Evolutionary conservation across 352 stramenopile species (phyloP).

Genomic region (Phytophthora aleatoria): DNA sequence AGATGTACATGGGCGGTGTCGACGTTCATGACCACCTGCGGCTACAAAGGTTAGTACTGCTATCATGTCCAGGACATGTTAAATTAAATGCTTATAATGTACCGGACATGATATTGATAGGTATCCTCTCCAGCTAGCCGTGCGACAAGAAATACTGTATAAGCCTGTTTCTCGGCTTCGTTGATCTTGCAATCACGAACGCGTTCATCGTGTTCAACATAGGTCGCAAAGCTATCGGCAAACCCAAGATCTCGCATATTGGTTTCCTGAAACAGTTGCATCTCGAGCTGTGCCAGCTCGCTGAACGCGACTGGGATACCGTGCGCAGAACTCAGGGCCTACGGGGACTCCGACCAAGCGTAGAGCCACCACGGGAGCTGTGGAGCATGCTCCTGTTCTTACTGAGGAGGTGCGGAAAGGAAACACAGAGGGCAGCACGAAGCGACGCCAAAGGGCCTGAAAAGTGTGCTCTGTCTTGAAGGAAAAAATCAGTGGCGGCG

Average conservation of each 20-base stretch:
- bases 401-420: background rate
- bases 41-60: background rate
- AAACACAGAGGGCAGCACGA: background rate
- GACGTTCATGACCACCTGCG: slow-evolving; percentile 6
- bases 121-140: background rate
- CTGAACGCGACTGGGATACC: background rate
- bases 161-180: background rate
- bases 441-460: no score
- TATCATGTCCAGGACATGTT: background rate
- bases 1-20: background rate
- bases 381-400: background rate
- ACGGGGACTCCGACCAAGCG: background rate
- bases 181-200: slow-evolving; percentile 2
- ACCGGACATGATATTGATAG: background rate
- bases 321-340: background rate
- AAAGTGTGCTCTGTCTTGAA: background rate
- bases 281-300: slow-evolving; percentile 1
- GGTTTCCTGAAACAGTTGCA: background rate
- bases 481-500: no score
- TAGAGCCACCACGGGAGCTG: background rate
- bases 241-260: background rate
- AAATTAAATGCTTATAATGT: no score
- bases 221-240: background rate
- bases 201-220: background rate
- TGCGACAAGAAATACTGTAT: slow-evolving; percentile 1